Evolutionary conservation across 768 basidiomycete species (phyloP).

Genomic region (Fistulinella prunicolor): DNA sequence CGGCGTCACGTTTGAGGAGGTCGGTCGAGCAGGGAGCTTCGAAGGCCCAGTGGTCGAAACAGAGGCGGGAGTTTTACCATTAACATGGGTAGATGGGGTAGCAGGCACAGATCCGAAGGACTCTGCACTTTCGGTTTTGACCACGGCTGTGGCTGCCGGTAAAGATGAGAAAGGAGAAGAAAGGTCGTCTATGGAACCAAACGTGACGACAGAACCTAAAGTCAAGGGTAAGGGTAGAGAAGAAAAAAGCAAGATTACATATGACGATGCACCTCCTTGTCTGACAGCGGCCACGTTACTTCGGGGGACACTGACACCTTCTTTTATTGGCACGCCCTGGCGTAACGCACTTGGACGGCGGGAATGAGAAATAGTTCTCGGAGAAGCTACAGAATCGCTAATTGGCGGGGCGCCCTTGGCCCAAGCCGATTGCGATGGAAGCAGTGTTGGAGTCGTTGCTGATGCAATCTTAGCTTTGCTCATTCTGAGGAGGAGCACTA

Average conservation of each 20-base stretch:
- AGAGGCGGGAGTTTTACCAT: slow-evolving; percentile 58
- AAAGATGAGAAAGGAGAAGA: slow-evolving; percentile 77
- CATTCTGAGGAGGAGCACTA: slow-evolving; percentile 63
- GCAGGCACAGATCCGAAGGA: slow-evolving; percentile 78
- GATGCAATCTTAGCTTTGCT: slow-evolving; percentile 84
- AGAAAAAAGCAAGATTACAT: background rate
- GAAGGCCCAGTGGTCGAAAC: slow-evolving; percentile 40
- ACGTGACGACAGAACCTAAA: slow-evolving; percentile 69
- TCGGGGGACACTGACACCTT: slow-evolving; percentile 73
- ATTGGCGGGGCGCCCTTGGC: slow-evolving; percentile 79
- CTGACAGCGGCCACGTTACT: slow-evolving; percentile 61
- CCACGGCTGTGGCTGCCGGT: slow-evolving; percentile 61
- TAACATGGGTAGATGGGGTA: slow-evolving; percentile 47
- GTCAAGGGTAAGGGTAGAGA: slow-evolving; percentile 5
- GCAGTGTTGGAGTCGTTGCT: slow-evolving; percentile 69
- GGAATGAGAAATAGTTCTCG: slow-evolving; percentile 58
- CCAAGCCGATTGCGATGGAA: slow-evolving; percentile 86
- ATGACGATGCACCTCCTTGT: slow-evolving; percentile 49
- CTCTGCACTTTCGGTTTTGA: slow-evolving; percentile 72
- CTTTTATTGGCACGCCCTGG: slow-evolving; percentile 71
- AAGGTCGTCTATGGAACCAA: slow-evolving; percentile 87
- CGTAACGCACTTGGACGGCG: slow-evolving; percentile 74
- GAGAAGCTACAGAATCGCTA: slow-evolving; percentile 44
- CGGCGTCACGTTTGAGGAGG: slow-evolving; percentile 27
- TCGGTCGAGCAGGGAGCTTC: slow-evolving; percentile 29